Percentiles rank a stretch among this genome's conserved stretches.
Evolutionary conservation across 805 yeast genomes (phyloP).

Genomic region (Dipodascopsis uninucleata): DNA sequence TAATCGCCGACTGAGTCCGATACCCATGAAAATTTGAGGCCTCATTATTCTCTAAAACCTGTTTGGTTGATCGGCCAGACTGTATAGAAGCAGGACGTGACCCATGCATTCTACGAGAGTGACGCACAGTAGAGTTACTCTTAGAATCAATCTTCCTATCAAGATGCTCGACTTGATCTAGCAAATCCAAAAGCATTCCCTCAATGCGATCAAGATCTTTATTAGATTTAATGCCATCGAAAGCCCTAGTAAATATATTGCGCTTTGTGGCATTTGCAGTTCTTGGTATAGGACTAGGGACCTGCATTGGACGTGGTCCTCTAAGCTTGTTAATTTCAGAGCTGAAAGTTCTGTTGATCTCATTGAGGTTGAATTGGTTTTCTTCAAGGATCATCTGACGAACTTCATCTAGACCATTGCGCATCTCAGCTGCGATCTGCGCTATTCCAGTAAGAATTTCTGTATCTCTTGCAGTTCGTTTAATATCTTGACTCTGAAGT

Average conservation of each 20-base stretch:
- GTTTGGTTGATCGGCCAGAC: too few relatives aligned
- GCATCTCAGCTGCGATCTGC: slow-evolving; percentile 7
- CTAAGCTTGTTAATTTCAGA: slow-evolving; percentile 1
- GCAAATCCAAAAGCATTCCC: slow-evolving; percentile 12
- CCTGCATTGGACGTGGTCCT: slow-evolving; percentile 6
- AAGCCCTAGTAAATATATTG: slow-evolving; percentile 11
- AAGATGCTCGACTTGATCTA: slow-evolving; percentile 13
- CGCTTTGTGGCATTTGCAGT: slow-evolving; percentile 1
- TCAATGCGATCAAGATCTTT: slow-evolving; percentile 17
- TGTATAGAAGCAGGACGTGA: too few relatives aligned
- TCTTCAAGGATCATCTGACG: slow-evolving; percentile 1
- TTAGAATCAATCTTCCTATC: too few relatives aligned
- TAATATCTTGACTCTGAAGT: slow-evolving; percentile 1
- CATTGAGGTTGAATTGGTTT: neutral
- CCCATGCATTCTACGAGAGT: too few relatives aligned
- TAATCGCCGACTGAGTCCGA: too few relatives aligned
- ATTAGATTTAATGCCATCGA: slow-evolving; percentile 11
- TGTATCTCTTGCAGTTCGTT: slow-evolving; percentile 7
- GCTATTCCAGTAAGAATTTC: slow-evolving; percentile 20
- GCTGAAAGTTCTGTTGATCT: neutral
- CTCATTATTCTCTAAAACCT: too few relatives aligned
- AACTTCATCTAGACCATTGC: slow-evolving; percentile 3
- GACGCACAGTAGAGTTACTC: too few relatives aligned
- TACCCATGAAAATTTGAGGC: too few relatives aligned
- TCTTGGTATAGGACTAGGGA: neutral